Evolutionary conservation across 192 early-diverging fungal genomes (phyloP), one percentile per base, ranked within the genome.

Genomic region (Coemansia reversa): DNA sequence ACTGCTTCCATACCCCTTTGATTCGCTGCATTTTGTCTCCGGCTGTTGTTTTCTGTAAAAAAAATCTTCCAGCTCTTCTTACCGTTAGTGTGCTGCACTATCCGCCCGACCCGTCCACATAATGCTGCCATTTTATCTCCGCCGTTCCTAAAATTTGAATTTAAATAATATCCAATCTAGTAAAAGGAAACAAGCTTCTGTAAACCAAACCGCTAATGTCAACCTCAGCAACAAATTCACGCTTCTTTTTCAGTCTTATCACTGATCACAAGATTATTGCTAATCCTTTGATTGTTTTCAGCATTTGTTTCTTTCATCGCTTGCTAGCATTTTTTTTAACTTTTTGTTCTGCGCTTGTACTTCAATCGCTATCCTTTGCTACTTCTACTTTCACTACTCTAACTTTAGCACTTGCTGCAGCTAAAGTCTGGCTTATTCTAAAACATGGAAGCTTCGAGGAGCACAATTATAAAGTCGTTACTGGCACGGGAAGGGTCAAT

Each of bases 401-500:
- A 16, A 16, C 7, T 45, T 35, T 57, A 57, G 0, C 27, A 32
- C 19, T 32, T 6, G 28, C 19, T 50, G 33, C n/a, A 20, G 57
- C 27, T 18, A 30, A 23, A 6, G 27, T 60, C 27, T 12, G 14
- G 3, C 14, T 4, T 4, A 45, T 45, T 14, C 1, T 16, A 16
- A 45, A 45, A 25, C 28, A 45, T 61, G 52, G 63, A 65, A 19
- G 72, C 66, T 0, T 75, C 77, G 29, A 55, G 66, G 12, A 65
- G 68, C 54, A 75, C 69, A 11, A 68, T 80, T 20, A 72, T 80
- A 11, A 74, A 75, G 59, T 65, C 72, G 19, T 1, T 72, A 3
- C 54, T 80, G 51, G 65, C 72, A 19, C 68, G 66, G 24, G 65
- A 62, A 18, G 77, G 77, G 7, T 72, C 72, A 22, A 45, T 45